phyloP scores from a whole-genome alignment of 768 basidiomycete species.

The Lepiota brunneoincarnata region DNA sequence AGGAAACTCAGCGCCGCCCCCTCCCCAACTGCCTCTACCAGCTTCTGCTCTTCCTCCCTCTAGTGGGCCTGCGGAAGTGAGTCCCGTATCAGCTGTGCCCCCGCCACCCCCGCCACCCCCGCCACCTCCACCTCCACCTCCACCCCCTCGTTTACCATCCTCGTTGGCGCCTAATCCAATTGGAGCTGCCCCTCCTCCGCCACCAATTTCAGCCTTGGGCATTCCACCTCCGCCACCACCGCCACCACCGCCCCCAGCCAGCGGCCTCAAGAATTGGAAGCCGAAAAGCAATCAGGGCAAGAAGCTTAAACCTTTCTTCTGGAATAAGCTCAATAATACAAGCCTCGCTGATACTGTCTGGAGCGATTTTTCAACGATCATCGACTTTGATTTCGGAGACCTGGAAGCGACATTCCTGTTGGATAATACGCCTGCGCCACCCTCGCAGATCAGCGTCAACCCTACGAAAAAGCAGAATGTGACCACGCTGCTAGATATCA shows the following conservation, averaged over 20 bases:
- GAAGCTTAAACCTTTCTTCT: slow-evolving; percentile 83
- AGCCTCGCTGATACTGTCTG: slow-evolving; percentile 58
- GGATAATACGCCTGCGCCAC: slow-evolving; percentile 39
- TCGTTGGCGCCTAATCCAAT: slow-evolving; percentile 21
- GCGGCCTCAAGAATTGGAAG: slow-evolving; percentile 30
- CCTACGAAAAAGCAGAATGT: slow-evolving; percentile 56
- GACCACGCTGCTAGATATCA: slow-evolving; percentile 74
- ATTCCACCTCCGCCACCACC: slow-evolving; percentile 25
- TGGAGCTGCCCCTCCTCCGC: slow-evolving; percentile 17
- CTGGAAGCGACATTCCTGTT: slow-evolving; percentile 73
- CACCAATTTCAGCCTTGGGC: slow-evolving; percentile 17
- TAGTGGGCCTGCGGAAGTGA: slow-evolving; percentile 23
- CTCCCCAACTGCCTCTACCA: slow-evolving; percentile 17
- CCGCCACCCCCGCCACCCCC: slow-evolving; percentile 24
- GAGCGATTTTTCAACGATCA: slow-evolving; percentile 47
- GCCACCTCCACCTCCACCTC: slow-evolving; percentile 25
- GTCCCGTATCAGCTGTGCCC: slow-evolving; percentile 19
- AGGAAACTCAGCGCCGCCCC: background rate
- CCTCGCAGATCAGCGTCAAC: slow-evolving; percentile 32
- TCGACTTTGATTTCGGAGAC: slow-evolving; percentile 61
- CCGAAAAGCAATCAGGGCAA: slow-evolving; percentile 43
- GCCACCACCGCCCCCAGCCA: slow-evolving; percentile 40
- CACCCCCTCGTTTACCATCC: slow-evolving; percentile 19
- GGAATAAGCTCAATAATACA: slow-evolving; percentile 70
- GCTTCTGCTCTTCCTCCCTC: slow-evolving; percentile 20